Evolutionary conservation across 208 protist genomes (phyloP).

Genomic region (Acanthamoeba castellanii): DNA sequence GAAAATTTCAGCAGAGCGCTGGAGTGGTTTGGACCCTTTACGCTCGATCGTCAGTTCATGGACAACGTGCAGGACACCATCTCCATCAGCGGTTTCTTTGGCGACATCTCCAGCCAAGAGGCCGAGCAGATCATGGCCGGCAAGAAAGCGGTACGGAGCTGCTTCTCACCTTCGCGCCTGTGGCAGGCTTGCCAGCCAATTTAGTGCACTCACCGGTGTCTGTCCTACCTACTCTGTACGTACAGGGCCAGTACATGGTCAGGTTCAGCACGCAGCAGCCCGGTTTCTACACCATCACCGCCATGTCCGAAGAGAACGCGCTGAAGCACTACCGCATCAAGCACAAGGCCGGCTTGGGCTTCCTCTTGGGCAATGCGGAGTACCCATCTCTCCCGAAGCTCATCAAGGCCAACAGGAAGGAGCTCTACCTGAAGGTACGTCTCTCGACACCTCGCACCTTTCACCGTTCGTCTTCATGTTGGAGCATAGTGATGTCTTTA

Average conservation of each 20-base stretch:
- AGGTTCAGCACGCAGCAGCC: constrained; percentile 46
- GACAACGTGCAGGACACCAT: constrained; percentile 2
- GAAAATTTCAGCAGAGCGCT: constrained; percentile 15
- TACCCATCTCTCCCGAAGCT: neutral
- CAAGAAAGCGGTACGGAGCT: neutral
- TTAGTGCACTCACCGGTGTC: neutral
- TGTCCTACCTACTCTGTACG: neutral
- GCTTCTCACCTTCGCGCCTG: neutral
- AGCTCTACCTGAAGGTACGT: constrained; percentile 11
- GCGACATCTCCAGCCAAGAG: constrained; percentile 19
- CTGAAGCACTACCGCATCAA: neutral
- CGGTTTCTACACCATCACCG: constrained; percentile 54
- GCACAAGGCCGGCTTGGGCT: neutral
- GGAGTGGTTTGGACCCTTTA: constrained; percentile 67
- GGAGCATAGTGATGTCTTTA: neutral
- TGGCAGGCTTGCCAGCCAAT: too few relatives aligned
- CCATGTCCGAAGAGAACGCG: neutral
- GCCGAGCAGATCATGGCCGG: neutral
- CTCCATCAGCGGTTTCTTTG: constrained; percentile 30
- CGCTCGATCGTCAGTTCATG: neutral
- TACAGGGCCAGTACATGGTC: constrained; percentile 7
- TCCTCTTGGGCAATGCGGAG: neutral
- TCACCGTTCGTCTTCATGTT: neutral
- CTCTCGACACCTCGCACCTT: neutral
- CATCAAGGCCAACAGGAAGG: constrained; percentile 5